Evolutionary conservation across 768 basidiomycete species (phyloP).

Genomic region (Heimioporus sp.): DNA sequence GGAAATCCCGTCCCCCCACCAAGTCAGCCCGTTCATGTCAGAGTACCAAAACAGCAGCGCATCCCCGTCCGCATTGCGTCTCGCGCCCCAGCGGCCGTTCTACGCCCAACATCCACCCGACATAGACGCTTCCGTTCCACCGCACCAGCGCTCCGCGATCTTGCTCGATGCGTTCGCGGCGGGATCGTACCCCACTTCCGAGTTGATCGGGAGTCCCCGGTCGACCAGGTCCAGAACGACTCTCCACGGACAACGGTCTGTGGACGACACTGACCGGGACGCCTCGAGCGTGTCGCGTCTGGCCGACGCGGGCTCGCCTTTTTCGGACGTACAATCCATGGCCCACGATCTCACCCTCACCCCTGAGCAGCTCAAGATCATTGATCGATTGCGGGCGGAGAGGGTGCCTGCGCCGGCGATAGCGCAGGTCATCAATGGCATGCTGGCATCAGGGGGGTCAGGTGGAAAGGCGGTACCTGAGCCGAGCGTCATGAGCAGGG

Average conservation of each 20-base stretch:
- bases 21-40: conserved; percentile 1
- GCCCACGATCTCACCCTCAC: no score
- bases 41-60: neutral
- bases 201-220: neutral
- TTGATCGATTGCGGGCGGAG: conserved; percentile 8
- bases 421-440: neutral
- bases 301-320: no score
- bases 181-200: neutral
- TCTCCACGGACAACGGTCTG: no score
- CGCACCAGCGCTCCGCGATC: conserved; percentile 12
- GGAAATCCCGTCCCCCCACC: no score
- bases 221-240: neutral
- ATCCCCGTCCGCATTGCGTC: neutral
- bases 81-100: no score
- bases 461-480: no score
- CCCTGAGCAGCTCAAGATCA: conserved; percentile 7
- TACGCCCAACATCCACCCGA: neutral
- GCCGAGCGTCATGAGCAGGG: no score
- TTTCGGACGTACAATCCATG: no score
- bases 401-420: conserved; percentile 15
- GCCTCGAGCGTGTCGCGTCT: no score
- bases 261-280: no score
- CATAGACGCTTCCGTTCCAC: neutral
- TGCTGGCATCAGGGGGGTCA: no score
- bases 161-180: conserved; percentile 12